Conservation (phyloP, 805 yeast species). For the Maudiozyma serrabonitensis region DNA sequence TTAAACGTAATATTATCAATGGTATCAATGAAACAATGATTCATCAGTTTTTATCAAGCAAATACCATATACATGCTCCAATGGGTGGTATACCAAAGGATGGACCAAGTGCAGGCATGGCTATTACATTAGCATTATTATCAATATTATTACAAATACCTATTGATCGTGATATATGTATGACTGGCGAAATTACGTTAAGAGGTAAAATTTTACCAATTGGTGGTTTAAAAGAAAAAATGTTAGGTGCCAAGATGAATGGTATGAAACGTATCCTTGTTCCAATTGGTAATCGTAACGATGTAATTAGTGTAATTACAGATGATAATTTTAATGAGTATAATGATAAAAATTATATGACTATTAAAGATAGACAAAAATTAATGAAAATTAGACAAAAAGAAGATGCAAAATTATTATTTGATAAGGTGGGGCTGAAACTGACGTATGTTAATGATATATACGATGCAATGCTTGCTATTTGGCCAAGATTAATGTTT, state of each 20-base stretch:
- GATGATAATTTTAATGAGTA: slow-evolving; percentile 8
- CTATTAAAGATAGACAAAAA: neutral
- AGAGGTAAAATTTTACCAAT: slow-evolving; percentile 77
- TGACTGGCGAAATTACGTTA: slow-evolving; percentile 83
- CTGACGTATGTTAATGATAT: slow-evolving; percentile 64
- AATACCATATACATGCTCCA: slow-evolving; percentile 79
- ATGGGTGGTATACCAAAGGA: slow-evolving; percentile 76
- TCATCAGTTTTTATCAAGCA: slow-evolving; percentile 55
- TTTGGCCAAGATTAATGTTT: slow-evolving; percentile 41
- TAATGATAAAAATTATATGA: neutral
- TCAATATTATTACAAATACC: slow-evolving; percentile 63
- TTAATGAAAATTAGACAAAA: slow-evolving; percentile 15
- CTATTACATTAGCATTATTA: slow-evolving; percentile 73
- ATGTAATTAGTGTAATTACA: slow-evolving; percentile 54
- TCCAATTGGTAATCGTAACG: slow-evolving; percentile 86
- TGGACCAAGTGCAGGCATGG: slow-evolving; percentile 53
- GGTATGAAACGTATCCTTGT: slow-evolving; percentile 82
- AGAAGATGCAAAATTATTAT: slow-evolving; percentile 17
- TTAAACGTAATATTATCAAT: slow-evolving; percentile 27
- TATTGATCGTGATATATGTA: slow-evolving; percentile 58
- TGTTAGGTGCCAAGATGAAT: slow-evolving; percentile 87
- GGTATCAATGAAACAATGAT: slow-evolving; percentile 34
- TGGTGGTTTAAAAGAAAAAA: slow-evolving; percentile 81
- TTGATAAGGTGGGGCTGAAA: slow-evolving; percentile 46
- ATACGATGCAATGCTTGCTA: slow-evolving; percentile 60